Percentiles rank a stretch among this genome's conserved stretches.
Conservation (phyloP, 768 basidiomycete species). For the Boletus reticulatus region DNA sequence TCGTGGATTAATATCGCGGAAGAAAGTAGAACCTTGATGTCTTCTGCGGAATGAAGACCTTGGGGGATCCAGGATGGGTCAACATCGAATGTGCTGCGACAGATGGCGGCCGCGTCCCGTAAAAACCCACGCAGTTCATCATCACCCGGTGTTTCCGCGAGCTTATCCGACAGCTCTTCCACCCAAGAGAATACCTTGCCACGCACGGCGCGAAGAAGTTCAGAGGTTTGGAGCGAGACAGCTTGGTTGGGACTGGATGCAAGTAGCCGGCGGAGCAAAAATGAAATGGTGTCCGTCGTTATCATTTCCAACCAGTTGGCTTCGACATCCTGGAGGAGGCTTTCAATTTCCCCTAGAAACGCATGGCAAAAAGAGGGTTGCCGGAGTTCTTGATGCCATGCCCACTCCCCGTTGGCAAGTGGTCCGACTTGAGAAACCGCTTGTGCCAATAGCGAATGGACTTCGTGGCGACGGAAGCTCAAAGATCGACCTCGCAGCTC, state of each 20-base stretch:
- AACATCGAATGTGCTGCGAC: conserved; percentile 36
- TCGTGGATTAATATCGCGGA: conserved; percentile 27
- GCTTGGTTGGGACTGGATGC: conserved; percentile 14
- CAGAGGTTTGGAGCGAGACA: conserved; percentile 17
- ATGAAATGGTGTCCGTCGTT: conserved; percentile 33
- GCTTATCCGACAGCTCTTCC: conserved; percentile 27
- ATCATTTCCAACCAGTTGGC: conserved; percentile 41
- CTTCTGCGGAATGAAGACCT: conserved; percentile 25
- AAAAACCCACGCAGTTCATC: conserved; percentile 23
- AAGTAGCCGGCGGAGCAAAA: conserved; percentile 38
- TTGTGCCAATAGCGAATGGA: conserved; percentile 44
- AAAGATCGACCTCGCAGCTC: conserved; percentile 40
- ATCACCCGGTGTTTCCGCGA: conserved; percentile 12
- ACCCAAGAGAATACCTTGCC: conserved; percentile 37
- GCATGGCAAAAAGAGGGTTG: conserved; percentile 33
- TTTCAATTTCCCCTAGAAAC: conserved; percentile 36
- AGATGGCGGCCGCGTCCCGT: conserved; percentile 38
- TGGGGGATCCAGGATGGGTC: conserved; percentile 13
- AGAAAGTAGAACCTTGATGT: conserved; percentile 23
- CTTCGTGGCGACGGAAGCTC: conserved; percentile 38
- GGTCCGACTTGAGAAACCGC: conserved; percentile 44
- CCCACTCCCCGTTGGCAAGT: conserved; percentile 8
- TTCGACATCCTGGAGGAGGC: conserved; percentile 35
- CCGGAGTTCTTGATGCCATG: conserved; percentile 42
- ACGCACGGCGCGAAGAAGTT: conserved; percentile 34